phyloP scores from a whole-genome alignment of 2,329 filamentous ascomycete genomes.

The Penicillium sp. region DNA sequence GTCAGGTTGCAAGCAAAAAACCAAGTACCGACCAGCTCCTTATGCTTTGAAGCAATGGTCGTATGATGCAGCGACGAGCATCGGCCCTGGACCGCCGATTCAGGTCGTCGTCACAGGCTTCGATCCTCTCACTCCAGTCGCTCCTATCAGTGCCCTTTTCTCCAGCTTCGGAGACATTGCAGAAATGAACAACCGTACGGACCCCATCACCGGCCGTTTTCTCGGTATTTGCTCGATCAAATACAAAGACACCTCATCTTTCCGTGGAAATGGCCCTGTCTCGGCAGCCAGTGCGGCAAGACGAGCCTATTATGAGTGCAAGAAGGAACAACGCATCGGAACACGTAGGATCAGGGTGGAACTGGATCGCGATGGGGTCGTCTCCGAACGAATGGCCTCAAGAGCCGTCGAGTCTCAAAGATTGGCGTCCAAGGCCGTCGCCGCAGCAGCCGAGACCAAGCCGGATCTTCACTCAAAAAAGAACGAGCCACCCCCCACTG shows the following conservation, averaged over 20 bases:
- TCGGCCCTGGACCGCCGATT: constrained; percentile 83
- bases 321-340: constrained; percentile 77
- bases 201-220: constrained; percentile 90
- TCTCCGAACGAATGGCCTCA: constrained; percentile 75
- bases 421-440: constrained; percentile 45
- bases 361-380: constrained; percentile 82
- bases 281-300: constrained; percentile 78
- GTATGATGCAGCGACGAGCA: constrained; percentile 78
- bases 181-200: constrained; percentile 88
- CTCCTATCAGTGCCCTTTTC: constrained; percentile 39
- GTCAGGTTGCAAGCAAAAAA: constrained; percentile 63
- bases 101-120: constrained; percentile 96
- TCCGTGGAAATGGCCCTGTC: constrained; percentile 53
- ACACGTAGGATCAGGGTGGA: constrained; percentile 75
- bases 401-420: constrained; percentile 68
- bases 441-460: constrained; percentile 28
- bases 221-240: constrained; percentile 89
- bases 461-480: constrained; percentile 45
- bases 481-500: constrained; percentile 72
- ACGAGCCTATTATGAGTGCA: constrained; percentile 68
- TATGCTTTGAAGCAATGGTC: constrained; percentile 79
- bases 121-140: constrained; percentile 78
- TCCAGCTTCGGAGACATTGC: constrained; percentile 66
- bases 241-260: constrained; percentile 69
- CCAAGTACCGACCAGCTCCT: constrained; percentile 69